A percentile compares a stretch with the other conserved stretches of the same genome.
Conservation (phyloP, 1,284 basidiomycete genomes). For the Papiliotrema nemorosa region DNA sequence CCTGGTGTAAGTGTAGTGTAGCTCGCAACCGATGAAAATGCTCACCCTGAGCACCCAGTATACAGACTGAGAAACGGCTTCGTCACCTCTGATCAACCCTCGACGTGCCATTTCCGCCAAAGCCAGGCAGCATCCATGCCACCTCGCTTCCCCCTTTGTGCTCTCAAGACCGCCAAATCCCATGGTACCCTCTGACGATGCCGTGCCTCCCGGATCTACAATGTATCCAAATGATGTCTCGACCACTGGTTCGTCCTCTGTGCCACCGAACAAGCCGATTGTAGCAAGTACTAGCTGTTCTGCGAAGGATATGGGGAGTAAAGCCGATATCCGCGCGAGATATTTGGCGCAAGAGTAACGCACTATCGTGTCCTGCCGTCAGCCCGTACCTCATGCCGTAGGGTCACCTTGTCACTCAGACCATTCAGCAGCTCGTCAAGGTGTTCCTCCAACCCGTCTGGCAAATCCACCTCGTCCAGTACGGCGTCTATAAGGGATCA, state of each 20-base stretch:
- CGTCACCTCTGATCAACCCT: slow-evolving; percentile 61
- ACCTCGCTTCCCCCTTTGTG: slow-evolving; percentile 76
- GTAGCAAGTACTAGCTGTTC: slow-evolving; percentile 78
- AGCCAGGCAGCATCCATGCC: slow-evolving; percentile 93
- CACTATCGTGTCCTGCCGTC: slow-evolving; percentile 79
- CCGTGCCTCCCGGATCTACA: slow-evolving; percentile 56
- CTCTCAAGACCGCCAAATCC: slow-evolving; percentile 57
- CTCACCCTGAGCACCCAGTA: slow-evolving; percentile 74
- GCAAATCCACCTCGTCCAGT: slow-evolving; percentile 62
- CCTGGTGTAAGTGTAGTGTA: slow-evolving; percentile 53
- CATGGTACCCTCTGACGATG: slow-evolving; percentile 55
- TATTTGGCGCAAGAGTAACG: slow-evolving; percentile 95
- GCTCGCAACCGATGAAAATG: neutral
- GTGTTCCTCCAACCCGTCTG: slow-evolving; percentile 71
- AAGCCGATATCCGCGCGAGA: slow-evolving; percentile 76
- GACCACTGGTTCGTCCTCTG: slow-evolving; percentile 43
- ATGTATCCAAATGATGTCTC: slow-evolving; percentile 34
- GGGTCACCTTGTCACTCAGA: slow-evolving; percentile 75
- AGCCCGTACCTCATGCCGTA: slow-evolving; percentile 1
- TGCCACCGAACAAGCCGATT: slow-evolving; percentile 60
- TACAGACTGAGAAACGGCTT: slow-evolving; percentile 62
- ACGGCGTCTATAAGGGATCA: slow-evolving; percentile 18
- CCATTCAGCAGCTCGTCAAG: slow-evolving; percentile 71
- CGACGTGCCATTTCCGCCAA: slow-evolving; percentile 88
- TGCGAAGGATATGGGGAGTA: slow-evolving; percentile 70